Base-by-base conservation (phyloP, 352 stramenopile genomes). In the Phytophthora ramorum region DNA sequence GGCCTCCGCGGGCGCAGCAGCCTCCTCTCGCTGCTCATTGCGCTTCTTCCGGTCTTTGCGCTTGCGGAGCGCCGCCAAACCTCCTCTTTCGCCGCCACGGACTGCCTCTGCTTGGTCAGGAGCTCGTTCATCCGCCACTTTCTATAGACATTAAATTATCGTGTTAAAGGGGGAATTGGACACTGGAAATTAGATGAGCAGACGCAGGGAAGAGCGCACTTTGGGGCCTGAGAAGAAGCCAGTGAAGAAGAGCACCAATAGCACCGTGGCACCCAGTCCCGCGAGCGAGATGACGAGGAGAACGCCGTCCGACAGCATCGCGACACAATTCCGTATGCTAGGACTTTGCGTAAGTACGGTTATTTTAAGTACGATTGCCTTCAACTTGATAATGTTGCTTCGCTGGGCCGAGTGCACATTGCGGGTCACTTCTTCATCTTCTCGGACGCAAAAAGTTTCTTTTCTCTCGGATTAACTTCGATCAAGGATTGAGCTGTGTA, bases 1-100 rank as follows among this genome's bases (percentile, higher is more conserved):
- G 22, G 35, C 53, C 16, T 68, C 70, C 6, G 16, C 56, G 3
- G 45, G 53, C 0, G 8, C 68, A 16, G 43, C 50, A 37, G 48
- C 58, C 7, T 73, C 67, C 26, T 73, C 59, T 30, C 55, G 53
- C n/a, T 71, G 59, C 2, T 35, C 65, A 48, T 67, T 68, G 12
- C 63, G 63, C 24, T 80, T 79, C 58, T 87, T 89, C 56, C 80
- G 79, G 34, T 89, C 79, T 52, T 92, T 90, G 5, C 81, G 76
- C 69, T 81, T 89, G 20, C 84, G 76, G 46, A 92, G 61, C 41
- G 79, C 84, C 26, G 79, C 84, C 28, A 92, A 62, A 6, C 79
- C 81, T 2, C 79, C 76, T 44, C 83, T 71, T 0, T 77, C 77
- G 12, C 75, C 75, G 2, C 69, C 71, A 12, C 77, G 75, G 9